Evolutionary conservation across 2,329 filamentous ascomycete genomes (phyloP), one percentile per base, ranked within the genome.

Genomic region (Phyllosticta citriasiana): DNA sequence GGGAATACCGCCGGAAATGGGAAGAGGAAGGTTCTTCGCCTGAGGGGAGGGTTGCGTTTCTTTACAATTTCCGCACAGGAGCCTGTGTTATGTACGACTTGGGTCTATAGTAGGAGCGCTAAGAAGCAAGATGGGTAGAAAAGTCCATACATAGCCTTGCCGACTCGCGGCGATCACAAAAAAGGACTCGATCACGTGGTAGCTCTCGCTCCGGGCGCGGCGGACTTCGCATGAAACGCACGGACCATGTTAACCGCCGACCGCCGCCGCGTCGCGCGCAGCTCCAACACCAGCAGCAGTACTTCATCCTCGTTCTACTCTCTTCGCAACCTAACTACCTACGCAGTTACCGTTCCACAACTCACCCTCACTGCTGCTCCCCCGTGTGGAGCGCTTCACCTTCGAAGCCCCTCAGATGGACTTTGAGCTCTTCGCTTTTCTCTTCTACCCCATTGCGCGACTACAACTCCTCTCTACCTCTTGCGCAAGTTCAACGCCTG

Each of bases 41-140:
- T 0, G 70, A 73, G 8, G 81, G 82, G 25, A 82, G 83, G 55
- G 89, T 92, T 71, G 88, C 89, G 10, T 96, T 96, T 74, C 83
- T 97, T 58, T 96, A 96, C 75, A 96, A 96, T 69, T 96, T 95
- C 68, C 81, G 91, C 63, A 95, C 90, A 9, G 89, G 88, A 0
- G 87, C 82, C 62, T 92, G 89, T 71, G 82, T 96, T 57, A 90
- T 93, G 71, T 96, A 96, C 73, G 91, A 96, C 74, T 75, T 97
- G 63, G 80, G 62, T 9, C 53, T 61, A 26, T 63, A 62, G 5
- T 14, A 24, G 14, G 2, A n/a, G 14, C 14, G 40, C n/a, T n/a
- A 7, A 47, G 27, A 30, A 30, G 27, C 27, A 30, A 30, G 6
- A 30, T 30, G 27, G 27, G 9, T 8, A 30, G 27, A 30, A 30